A percentile compares a stretch with the other conserved stretches of the same genome.
Evolutionary conservation across 768 basidiomycete species (phyloP).

Genomic region (Chalciporus piperatus): DNA sequence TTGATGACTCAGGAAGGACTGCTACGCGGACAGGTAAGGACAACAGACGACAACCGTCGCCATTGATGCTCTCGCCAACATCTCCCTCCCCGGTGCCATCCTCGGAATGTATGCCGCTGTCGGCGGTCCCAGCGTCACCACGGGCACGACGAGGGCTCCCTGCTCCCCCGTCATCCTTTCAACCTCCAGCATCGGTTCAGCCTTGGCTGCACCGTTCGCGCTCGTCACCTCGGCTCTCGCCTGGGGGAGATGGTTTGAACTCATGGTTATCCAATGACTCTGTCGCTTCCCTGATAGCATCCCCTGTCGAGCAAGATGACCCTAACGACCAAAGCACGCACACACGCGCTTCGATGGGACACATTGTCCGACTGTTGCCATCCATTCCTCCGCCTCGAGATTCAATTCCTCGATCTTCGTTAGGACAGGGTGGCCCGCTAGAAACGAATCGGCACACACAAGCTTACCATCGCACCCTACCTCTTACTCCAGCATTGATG

Average conservation of each 20-base stretch:
- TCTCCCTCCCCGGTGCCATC: slow-evolving; percentile 30
- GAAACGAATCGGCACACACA: slow-evolving; percentile 28
- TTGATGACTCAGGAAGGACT: slow-evolving; percentile 20
- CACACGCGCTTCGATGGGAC: slow-evolving; percentile 19
- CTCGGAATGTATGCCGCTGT: slow-evolving; percentile 27
- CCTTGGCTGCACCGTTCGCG: slow-evolving; percentile 33
- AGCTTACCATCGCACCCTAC: slow-evolving; percentile 36
- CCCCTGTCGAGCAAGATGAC: slow-evolving; percentile 20
- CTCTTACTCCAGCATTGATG: slow-evolving; percentile 36
- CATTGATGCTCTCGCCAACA: slow-evolving; percentile 20
- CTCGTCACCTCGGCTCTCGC: slow-evolving; percentile 36
- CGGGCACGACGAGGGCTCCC: slow-evolving; percentile 26
- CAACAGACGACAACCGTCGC: slow-evolving; percentile 10
- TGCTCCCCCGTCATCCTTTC: slow-evolving; percentile 29
- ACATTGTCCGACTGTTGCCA: slow-evolving; percentile 31
- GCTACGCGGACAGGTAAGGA: slow-evolving; percentile 11
- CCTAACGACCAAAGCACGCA: slow-evolving; percentile 6
- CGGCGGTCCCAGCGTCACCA: slow-evolving; percentile 17
- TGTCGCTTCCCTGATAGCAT: slow-evolving; percentile 8
- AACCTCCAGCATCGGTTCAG: slow-evolving; percentile 30
- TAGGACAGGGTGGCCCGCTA: slow-evolving; percentile 7
- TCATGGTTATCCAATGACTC: background rate
- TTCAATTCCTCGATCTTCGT: slow-evolving; percentile 11
- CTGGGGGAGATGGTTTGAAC: background rate
- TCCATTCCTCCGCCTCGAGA: slow-evolving; percentile 29